Base-by-base conservation (phyloP, 2,329 filamentous ascomycete species). In the Arachnomyces sp. region DNA sequence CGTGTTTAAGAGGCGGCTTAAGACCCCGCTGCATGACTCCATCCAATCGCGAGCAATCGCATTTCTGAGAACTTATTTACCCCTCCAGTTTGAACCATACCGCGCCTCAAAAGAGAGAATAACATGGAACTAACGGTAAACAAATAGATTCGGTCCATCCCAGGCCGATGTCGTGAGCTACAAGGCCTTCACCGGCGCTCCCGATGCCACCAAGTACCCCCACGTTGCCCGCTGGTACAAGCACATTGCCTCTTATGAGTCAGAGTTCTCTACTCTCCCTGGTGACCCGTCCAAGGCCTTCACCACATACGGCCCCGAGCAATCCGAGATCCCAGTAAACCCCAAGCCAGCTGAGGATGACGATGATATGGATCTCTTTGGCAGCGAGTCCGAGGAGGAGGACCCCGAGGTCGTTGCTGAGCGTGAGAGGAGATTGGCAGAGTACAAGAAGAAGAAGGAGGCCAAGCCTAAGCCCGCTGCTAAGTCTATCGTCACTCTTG, bases 181-280 rank as follows among this genome's bases (percentile, higher is more conserved):
- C 84, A 94, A 96, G 80, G 84, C 84, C 60, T 68, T 95, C 65
- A 81, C 75, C 61, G 70, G 74, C 55, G 69, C 79, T 45, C 92
- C 92, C 57, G 80, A 83, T 54, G 77, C 83, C 59, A 74, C 76
- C 67, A 94, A 94, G 76, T 94, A 84, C 81, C 88, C 90, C 60
- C 76, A 94, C 73, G 88, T 84, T 61, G 87, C 86, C 63, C 84
- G 92, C 69, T 98, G 92, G 92, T 95, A 94, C 81, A 94, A 93
- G 80, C 90, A 98, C 80, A 86, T 95, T 64, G 79, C 84, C 66
- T 84, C 84, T 57, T 94, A 85, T 74, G 82, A 93, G 77, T 76
- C 83, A 54, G 90, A 96, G 70, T 96, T 96, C 74, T 75, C 83
- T 59, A 84, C 81, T 51, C 84, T 98, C 38, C 78, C 87, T 44